phyloP scores from a whole-genome alignment of 331 rosid genomes.

The Acacia concinna region DNA sequence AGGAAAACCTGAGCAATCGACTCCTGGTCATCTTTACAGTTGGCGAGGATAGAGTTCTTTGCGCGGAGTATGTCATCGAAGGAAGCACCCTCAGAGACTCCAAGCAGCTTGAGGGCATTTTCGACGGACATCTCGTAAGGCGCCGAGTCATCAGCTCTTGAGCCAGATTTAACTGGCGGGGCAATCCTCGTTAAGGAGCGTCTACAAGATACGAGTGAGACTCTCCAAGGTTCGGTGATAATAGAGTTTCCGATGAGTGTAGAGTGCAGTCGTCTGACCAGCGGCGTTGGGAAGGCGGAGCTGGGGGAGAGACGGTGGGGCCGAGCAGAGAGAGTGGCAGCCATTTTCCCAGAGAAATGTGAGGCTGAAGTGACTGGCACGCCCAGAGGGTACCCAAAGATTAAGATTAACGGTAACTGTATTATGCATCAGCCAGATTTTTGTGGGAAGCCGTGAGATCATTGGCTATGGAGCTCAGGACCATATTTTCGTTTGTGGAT shows the following conservation, averaged over 20 bases:
- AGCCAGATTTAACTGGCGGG: constrained; percentile 62
- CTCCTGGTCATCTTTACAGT: constrained; percentile 76
- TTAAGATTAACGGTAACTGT: constrained; percentile 26
- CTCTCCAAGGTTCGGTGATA: constrained; percentile 45
- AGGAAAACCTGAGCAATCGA: constrained; percentile 67
- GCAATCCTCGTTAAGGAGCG: constrained; percentile 39
- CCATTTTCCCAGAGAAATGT: constrained; percentile 41
- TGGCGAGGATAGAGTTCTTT: constrained; percentile 66
- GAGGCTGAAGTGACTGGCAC: constrained; percentile 18
- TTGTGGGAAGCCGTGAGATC: neutral
- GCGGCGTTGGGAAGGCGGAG: constrained; percentile 45
- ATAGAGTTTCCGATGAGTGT: constrained; percentile 30
- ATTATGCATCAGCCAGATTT: neutral
- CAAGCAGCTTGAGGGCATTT: constrained; percentile 82
- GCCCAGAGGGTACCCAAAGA: neutral
- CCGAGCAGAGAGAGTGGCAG: constrained; percentile 81
- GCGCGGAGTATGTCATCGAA: constrained; percentile 96
- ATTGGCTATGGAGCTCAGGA: neutral
- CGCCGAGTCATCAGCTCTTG: constrained; percentile 85
- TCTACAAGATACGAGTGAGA: constrained; percentile 16
- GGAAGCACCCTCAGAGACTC: constrained; percentile 87
- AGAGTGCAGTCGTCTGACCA: constrained; percentile 30
- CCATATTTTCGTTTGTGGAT: neutral
- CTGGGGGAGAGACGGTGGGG: constrained; percentile 73
- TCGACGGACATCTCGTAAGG: constrained; percentile 95